Evolutionary conservation across 1,284 basidiomycete species (phyloP), one percentile per base, ranked within the genome.

Genomic region (Schizophyllum amplum): DNA sequence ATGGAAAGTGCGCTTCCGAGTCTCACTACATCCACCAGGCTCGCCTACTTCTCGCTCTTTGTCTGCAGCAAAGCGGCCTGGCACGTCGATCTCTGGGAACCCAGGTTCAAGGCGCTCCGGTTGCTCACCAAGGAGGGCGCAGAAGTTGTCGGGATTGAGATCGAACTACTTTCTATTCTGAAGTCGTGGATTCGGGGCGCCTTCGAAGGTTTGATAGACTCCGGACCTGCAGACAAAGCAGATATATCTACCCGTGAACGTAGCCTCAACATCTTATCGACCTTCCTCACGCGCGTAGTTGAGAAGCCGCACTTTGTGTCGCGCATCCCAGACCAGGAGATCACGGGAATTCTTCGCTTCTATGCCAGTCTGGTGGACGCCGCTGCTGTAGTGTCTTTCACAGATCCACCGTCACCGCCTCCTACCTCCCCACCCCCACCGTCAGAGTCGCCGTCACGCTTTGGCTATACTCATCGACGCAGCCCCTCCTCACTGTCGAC

Each of bases 11-110:
- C 71, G 27, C 79, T 81, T 54, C n/a, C 22, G 47, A 58, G 65
- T 17, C 68, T 81, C 17, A 68, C 70, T 1, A 83, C 80, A 1
- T 75, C 81, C 2, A 85, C 87, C 60, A 74, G 80, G 47, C 68
- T 86, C 9, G 73, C 79, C 0, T 85, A 82, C 60, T 80, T 87
- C 53, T 78, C 83, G 6, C 70, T 88, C 25, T 82, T 90, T 62
- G 68, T 81, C 5, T 75, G 73, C 15, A 65, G 68, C 1, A 59
- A 65, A 3, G 69, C 67, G 3, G 66, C 73, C 0, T 89, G 87
- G 88, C 73, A 71, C 1, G 61, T 69, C 17, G 87, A 90, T 24
- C 68, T 87, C 0, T 89, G 87, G 78, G 86, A 89, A 61, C 71
- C 80, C 1, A 78, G 84, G 21, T 80, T 85, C 65, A 84, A 82